Conservation (phyloP, 805 yeast species). For the Lachancea kluyveri region DNA sequence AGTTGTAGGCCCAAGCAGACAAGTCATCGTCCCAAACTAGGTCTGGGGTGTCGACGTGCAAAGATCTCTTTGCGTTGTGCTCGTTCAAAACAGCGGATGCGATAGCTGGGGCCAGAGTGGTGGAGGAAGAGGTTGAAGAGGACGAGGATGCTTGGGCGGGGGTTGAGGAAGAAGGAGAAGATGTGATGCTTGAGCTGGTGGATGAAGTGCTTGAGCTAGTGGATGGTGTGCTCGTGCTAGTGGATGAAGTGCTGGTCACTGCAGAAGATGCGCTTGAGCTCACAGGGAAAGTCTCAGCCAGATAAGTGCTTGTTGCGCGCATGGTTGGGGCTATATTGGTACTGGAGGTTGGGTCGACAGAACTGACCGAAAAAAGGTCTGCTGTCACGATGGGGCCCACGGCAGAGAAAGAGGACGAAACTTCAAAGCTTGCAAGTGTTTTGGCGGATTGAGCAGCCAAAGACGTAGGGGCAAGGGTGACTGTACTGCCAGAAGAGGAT, state of each 20-base stretch:
- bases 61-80: conserved; percentile 46
- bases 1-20: conserved; percentile 43
- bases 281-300: not conserved
- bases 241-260: conserved; percentile 1
- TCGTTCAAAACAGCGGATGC: conserved; percentile 35
- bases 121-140: conserved; percentile 11
- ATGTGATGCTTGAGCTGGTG: conserved; percentile 18
- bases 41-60: conserved; percentile 36
- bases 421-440: too few species aligned
- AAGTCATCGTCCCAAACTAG: conserved; percentile 45
- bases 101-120: conserved; percentile 17
- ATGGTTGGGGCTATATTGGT: too few species aligned
- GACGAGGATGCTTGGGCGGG: conserved; percentile 16
- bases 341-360: too few species aligned
- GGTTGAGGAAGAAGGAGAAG: conserved; percentile 17
- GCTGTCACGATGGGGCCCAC: too few species aligned
- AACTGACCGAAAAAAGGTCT: too few species aligned
- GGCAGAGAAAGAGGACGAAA: too few species aligned
- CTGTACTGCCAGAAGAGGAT: too few species aligned
- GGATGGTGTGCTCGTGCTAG: conserved; percentile 1
- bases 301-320: too few species aligned
- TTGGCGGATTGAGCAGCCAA: too few species aligned
- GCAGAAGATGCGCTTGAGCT: too few species aligned
- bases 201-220: conserved; percentile 9
- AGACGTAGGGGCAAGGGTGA: too few species aligned